Evolutionary conservation across 106 monocot genomes (phyloP).

Genomic region (Apostasia ramifera): DNA sequence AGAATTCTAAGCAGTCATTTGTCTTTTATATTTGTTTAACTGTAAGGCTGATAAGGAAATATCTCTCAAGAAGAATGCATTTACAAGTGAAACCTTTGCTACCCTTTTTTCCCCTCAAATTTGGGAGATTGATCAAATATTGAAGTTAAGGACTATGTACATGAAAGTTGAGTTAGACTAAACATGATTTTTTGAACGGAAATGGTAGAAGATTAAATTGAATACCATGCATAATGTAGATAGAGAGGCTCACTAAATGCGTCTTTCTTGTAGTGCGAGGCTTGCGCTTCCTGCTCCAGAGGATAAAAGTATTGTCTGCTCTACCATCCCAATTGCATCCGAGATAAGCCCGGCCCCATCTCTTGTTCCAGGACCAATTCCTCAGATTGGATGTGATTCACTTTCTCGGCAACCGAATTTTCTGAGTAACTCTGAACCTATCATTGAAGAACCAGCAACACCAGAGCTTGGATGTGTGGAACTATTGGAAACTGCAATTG

Average conservation of each 20-base stretch:
- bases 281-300: conserved; percentile 21
- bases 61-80: no score
- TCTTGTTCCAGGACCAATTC: neutral
- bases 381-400: conserved; percentile 5
- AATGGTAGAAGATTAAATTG: neutral
- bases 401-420: neutral
- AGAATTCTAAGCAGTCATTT: no score
- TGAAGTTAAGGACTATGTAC: no score
- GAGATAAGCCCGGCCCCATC: neutral
- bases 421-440: conserved; percentile 31
- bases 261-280: conserved; percentile 13
- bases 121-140: no score
- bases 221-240: neutral
- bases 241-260: neutral
- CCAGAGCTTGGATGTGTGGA: conserved; percentile 47
- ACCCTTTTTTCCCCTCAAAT: no score
- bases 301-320: conserved; percentile 11
- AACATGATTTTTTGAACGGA: neutral
- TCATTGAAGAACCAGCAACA: conserved; percentile 54
- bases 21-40: no score
- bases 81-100: no score
- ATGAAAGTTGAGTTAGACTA: neutral
- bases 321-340: neutral
- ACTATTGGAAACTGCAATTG: conserved; percentile 39
- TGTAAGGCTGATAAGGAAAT: no score